Base-by-base conservation (phyloP, 208 protist genomes). In the Leishmania major region DNA sequence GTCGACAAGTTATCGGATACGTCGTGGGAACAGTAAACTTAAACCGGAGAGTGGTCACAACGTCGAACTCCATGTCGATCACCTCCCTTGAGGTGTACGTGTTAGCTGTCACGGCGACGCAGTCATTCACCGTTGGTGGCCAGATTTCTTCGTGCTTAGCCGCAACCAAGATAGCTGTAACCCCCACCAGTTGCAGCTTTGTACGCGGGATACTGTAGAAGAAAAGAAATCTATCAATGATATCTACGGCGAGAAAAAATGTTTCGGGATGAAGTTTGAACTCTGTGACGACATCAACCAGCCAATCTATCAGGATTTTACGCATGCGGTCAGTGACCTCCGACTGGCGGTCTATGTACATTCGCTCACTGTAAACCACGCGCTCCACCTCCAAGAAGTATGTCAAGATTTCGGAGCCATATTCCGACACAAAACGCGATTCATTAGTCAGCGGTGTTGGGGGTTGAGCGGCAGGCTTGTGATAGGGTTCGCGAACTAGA, bases 231-330 rank as follows among this genome's bases (percentile, higher is more conserved):
- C 98, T 89, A 89, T 99, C 99, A 40, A 99, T 92, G 78, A 99
- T 95, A 82, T 99, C 97, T 35, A 99, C 94, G 3, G 98, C 94
- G 13, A 99, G 89, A 89, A 96, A 99, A 78, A 99, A 96, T 0
- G 99, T 99, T 84, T 99, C 98, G 31, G 94, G 88, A 71, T 96
- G 86, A 49, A 99, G 89, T 75, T 99, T 98, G 88, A 99, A 99
- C 84, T 99, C 96, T 51, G 92, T 83, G 47, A 94, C 85, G 19
- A 99, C 99, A 77, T 99, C 98, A 22, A 99, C 89, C 59, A 99
- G 93, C 99, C 99, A 99, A 84, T 99, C 99, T 59, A 99, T 90
- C 47, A 99, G 89, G 66, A 99, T 99, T 69, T 94, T 91, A 40
- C 99, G 88, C 98, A 99, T 99, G 69, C 92, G 91, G 59, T 96